Conservation (phyloP, 768 basidiomycete genomes). For the Saitozyma sp. region DNA sequence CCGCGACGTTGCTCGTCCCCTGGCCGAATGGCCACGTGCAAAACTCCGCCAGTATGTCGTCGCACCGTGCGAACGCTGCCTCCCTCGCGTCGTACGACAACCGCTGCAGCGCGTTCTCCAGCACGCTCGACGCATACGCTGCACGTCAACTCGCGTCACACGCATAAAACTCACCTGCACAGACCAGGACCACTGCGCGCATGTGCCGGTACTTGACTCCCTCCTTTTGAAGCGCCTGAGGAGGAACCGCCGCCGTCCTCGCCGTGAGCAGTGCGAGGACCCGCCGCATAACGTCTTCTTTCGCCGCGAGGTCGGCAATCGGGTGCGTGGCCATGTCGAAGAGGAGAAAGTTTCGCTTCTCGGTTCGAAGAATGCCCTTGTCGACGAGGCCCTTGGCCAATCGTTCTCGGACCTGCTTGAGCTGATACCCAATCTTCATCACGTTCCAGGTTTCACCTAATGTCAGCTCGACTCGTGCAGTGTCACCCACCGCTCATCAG, state of each 20-base stretch:
- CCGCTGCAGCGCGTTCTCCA: conserved; percentile 88
- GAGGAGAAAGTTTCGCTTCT: conserved; percentile 96
- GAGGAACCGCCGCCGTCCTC: conserved; percentile 76
- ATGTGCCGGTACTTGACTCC: conserved; percentile 75
- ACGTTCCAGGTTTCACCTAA: conserved; percentile 99
- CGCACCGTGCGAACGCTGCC: conserved; percentile 86
- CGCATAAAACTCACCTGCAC: conserved; percentile 56
- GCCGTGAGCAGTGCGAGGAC: conserved; percentile 76
- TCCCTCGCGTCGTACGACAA: conserved; percentile 91
- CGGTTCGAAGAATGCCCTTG: conserved; percentile 97
- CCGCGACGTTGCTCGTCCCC: conserved; percentile 54
- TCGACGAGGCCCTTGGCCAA: conserved; percentile 96
- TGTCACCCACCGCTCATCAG: conserved; percentile 73
- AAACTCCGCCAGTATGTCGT: conserved; percentile 92
- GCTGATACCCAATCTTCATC: conserved; percentile 98
- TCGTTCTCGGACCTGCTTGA: conserved; percentile 96
- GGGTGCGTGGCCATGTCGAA: conserved; percentile 99
- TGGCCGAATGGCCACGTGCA: conserved; percentile 80
- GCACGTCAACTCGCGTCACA: conserved; percentile 1
- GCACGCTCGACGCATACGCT: conserved; percentile 89
- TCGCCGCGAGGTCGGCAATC: conserved; percentile 86
- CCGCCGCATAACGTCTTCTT: conserved; percentile 78
- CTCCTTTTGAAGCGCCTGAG: conserved; percentile 68
- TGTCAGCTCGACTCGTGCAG: not conserved
- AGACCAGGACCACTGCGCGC: conserved; percentile 81